Conservation (phyloP, 768 basidiomycete genomes). For the Mycena epipterygia region DNA sequence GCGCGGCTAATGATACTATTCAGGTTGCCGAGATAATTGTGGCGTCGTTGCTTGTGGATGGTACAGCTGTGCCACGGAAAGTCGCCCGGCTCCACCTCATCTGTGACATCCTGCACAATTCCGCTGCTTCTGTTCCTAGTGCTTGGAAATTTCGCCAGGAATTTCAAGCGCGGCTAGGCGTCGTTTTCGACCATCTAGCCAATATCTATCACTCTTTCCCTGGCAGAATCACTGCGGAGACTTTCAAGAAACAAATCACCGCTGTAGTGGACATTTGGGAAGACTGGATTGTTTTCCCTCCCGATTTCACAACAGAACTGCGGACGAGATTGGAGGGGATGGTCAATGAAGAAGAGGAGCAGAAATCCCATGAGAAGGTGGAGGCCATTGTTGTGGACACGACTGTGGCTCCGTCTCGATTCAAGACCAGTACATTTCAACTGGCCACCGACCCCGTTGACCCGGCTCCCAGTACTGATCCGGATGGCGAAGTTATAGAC, state of each 20-base stretch:
- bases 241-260: conserved; percentile 94
- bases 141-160: conserved; percentile 98
- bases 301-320: conserved; percentile 84
- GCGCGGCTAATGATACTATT: not conserved
- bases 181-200: conserved; percentile 95
- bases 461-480: conserved; percentile 48
- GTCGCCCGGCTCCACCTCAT: conserved; percentile 95
- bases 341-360: conserved; percentile 44
- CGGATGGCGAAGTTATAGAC: conserved; percentile 66
- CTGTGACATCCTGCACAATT: conserved; percentile 98
- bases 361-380: conserved; percentile 46
- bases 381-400: conserved; percentile 41
- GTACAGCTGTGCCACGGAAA: conserved; percentile 98
- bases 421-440: conserved; percentile 85
- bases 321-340: conserved; percentile 81
- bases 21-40: conserved; percentile 94
- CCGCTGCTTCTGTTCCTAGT: conserved; percentile 91
- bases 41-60: conserved; percentile 87
- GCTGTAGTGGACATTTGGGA: conserved; percentile 96
- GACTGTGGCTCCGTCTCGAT: conserved; percentile 64
- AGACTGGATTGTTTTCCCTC: conserved; percentile 97
- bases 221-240: conserved; percentile 95
- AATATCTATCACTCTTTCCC: conserved; percentile 97
- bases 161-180: conserved; percentile 91
- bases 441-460: conserved; percentile 65